Conservation (phyloP, 1,284 basidiomycete genomes). For the Apiotrichum laibachii region DNA sequence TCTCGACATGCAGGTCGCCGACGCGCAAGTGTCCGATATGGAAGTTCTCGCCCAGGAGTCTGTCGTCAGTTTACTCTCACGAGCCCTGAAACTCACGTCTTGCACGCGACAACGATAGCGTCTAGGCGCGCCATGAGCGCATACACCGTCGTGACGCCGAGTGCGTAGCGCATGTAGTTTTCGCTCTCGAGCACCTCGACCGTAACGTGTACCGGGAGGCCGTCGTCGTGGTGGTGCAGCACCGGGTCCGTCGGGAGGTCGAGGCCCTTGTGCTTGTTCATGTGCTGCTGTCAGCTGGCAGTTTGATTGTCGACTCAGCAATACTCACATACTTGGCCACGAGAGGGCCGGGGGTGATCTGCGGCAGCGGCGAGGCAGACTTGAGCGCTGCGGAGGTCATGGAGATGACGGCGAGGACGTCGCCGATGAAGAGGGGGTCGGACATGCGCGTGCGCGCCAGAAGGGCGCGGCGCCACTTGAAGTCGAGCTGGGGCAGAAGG, state of each 20-base stretch:
- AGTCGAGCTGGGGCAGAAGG: conserved; percentile 45
- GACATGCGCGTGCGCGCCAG: conserved; percentile 70
- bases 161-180: conserved; percentile 48
- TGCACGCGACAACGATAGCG: conserved; percentile 44
- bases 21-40: conserved; percentile 34
- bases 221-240: conserved; percentile 31
- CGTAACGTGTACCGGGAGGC: conserved; percentile 45
- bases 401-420: conserved; percentile 73
- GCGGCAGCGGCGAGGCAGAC: conserved; percentile 73
- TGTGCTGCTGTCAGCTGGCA: conserved; percentile 21
- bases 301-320: not conserved
- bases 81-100: conserved; percentile 31
- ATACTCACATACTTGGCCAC: conserved; percentile 65
- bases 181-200: conserved; percentile 46
- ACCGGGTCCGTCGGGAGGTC: conserved; percentile 39
- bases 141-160: conserved; percentile 47
- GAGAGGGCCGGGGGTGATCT: conserved; percentile 79
- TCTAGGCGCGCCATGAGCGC: conserved; percentile 46
- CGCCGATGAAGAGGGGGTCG: conserved; percentile 78
- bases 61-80: conserved; percentile 8
- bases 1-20: conserved; percentile 12
- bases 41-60: conserved; percentile 47
- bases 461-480: conserved; percentile 68
- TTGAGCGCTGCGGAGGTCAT: conserved; percentile 59
- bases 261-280: conserved; percentile 39